A percentile compares a stretch with the other conserved stretches of the same genome.
Evolutionary conservation across 177 flowering plant species (phyloP).

Genomic region (Vitis hybrid): DNA sequence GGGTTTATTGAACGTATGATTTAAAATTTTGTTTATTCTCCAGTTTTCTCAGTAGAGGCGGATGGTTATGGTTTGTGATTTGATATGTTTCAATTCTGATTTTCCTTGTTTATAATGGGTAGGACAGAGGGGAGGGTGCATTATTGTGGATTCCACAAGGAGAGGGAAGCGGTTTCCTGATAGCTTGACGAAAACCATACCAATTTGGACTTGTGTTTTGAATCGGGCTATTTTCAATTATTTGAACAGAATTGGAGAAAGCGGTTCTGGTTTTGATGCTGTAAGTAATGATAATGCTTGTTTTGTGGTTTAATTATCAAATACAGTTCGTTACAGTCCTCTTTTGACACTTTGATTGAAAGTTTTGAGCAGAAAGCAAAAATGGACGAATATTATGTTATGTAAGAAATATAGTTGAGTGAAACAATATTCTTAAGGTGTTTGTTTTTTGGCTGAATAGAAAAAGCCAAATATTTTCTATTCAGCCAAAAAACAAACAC

Average conservation of each 20-base stretch:
- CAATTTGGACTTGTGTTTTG: constrained; percentile 89
- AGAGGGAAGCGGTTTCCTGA: constrained; percentile 96
- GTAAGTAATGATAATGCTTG: constrained; percentile 22
- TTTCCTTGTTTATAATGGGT: constrained; percentile 23
- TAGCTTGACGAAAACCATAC: constrained; percentile 94
- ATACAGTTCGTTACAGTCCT: neutral
- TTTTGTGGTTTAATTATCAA: neutral
- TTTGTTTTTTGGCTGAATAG: too few species aligned
- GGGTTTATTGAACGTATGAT: too few species aligned
- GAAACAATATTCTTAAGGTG: too few species aligned
- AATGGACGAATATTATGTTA: too few species aligned
- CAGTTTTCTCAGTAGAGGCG: neutral
- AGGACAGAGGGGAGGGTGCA: constrained; percentile 90
- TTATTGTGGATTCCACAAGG: constrained; percentile 89
- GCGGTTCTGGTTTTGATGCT: constrained; percentile 1
- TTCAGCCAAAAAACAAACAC: too few species aligned
- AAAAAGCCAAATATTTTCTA: too few species aligned
- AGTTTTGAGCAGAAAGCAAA: neutral
- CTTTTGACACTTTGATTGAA: neutral
- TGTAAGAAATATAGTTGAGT: too few species aligned
- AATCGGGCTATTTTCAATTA: constrained; percentile 60
- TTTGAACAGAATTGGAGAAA: constrained; percentile 16
- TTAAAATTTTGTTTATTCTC: neutral
- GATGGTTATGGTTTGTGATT: neutral
- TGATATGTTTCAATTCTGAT: neutral